Evolutionary conservation across 768 basidiomycete genomes (phyloP).

Genomic region (Boletus speciosus): DNA sequence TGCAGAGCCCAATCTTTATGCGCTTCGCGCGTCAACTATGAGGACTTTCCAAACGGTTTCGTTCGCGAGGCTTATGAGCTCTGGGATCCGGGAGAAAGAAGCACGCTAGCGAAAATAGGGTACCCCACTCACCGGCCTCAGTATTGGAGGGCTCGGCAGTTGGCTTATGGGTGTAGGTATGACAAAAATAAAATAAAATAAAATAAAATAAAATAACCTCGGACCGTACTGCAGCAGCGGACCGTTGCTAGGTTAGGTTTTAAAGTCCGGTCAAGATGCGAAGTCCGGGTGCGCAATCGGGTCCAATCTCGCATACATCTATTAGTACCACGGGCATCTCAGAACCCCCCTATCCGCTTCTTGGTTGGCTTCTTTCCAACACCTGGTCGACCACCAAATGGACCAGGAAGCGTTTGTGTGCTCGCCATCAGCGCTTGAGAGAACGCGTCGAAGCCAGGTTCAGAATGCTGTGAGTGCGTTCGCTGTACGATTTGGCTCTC

Average conservation of each 20-base stretch:
- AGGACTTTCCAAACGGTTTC: constrained; percentile 15
- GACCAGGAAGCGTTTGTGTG: constrained; percentile 72
- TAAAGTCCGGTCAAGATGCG: constrained; percentile 1
- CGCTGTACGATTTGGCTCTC: constrained; percentile 14
- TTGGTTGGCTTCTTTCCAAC: constrained; percentile 49
- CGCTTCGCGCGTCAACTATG: constrained; percentile 49
- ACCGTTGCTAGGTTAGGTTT: no score
- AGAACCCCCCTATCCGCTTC: constrained; percentile 78
- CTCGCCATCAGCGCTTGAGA: constrained; percentile 51
- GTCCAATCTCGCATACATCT: neutral
- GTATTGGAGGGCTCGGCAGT: neutral
- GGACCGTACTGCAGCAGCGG: no score
- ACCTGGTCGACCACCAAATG: constrained; percentile 58
- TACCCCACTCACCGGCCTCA: constrained; percentile 18
- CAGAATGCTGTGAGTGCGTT: constrained; percentile 16
- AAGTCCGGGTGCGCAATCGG: constrained; percentile 8
- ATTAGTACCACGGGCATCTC: constrained; percentile 14
- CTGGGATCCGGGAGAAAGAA: constrained; percentile 19
- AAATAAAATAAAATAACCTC: no score
- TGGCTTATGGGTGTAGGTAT: no score
- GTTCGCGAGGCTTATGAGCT: constrained; percentile 9
- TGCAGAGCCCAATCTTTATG: constrained; percentile 69
- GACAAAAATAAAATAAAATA: no score
- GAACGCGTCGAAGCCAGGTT: constrained; percentile 8
- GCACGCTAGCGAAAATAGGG: constrained; percentile 19